Evolutionary conservation across 1,284 basidiomycete species (phyloP), one percentile per base, ranked within the genome.

Genomic region (Fomitopsis betulina): DNA sequence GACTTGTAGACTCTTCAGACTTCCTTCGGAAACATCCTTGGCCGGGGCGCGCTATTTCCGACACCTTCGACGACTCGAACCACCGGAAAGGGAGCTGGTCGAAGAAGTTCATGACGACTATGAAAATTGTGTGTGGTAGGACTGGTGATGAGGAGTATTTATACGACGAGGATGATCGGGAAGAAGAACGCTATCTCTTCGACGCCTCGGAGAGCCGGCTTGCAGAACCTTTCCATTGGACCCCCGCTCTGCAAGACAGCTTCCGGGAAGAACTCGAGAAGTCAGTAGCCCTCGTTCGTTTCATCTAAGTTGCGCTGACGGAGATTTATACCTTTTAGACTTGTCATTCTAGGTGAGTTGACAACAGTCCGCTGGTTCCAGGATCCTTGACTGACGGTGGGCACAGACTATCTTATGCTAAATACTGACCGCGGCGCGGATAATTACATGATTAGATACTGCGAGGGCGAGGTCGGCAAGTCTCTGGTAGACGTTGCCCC

Each of bases 221-320:
- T 23, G 75, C 77, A 56, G 72, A 81, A 52, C 83, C 85, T 1
- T 95, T 95, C 70, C 88, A 88, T 70, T 97, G 92, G 94, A 90
- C 83, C 55, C 81, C 81, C 58, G 76, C 77, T 21, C 76, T 93
- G 38, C 91, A 94, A 66, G 82, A 87, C 63, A 87, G 85, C 61
- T 94, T 96, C 70, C 80, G 91, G 56, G 87, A 92, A 67, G 92
- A 94, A 66, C 77, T 96, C 32, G 94, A 97, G 72, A 94, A 94
- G 85, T 91, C 64, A 63, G 82, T 69, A 3, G 38, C 4, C 17
- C 32, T 45, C 6, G 54, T 10, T 58, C 23, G 4, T 15, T 15
- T 10, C 3, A 17, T 17, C 12, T 30, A 10, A 17, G 9, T 5
- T 5, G 10, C 5, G 25, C 45, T 47, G 23, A 47, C 23, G 8